Conservation (phyloP, 2,329 filamentous ascomycete genomes). For the Pseudocercospora ulei region DNA sequence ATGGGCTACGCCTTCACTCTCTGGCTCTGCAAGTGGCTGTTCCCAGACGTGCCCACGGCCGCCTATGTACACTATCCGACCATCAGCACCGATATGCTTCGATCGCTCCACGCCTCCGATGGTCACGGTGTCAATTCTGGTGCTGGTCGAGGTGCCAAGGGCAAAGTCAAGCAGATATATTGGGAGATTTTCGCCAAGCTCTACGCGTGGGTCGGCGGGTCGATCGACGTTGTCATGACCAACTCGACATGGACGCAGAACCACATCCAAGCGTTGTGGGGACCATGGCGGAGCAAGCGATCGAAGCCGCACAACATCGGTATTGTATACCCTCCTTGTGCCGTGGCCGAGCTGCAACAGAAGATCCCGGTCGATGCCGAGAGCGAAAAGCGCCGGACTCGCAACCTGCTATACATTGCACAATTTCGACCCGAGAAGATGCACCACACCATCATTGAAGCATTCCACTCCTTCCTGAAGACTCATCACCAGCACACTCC, state of each 20-base stretch:
- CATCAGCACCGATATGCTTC: constrained; percentile 95
- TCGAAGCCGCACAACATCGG: constrained; percentile 50
- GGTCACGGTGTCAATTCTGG: constrained; percentile 71
- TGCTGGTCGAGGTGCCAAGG: constrained; percentile 61
- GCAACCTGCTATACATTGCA: constrained; percentile 78
- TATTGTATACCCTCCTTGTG: constrained; percentile 84
- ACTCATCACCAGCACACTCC: constrained; percentile 39
- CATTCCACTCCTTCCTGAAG: constrained; percentile 69
- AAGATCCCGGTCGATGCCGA: constrained; percentile 60
- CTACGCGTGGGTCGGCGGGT: constrained; percentile 73
- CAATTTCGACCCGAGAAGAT: constrained; percentile 98
- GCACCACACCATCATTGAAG: constrained; percentile 72
- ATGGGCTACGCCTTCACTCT: constrained; percentile 96
- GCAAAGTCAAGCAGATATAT: constrained; percentile 65
- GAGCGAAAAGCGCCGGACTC: constrained; percentile 60
- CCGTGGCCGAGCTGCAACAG: constrained; percentile 70
- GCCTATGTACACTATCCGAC: constrained; percentile 98
- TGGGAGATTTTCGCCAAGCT: constrained; percentile 76
- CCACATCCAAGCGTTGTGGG: constrained; percentile 76
- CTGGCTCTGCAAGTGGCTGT: constrained; percentile 71
- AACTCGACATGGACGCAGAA: constrained; percentile 90
- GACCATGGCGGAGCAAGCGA: constrained; percentile 41
- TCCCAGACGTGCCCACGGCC: constrained; percentile 68
- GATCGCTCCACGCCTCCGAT: constrained; percentile 45
- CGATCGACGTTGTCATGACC: constrained; percentile 90